phyloP scores from a whole-genome alignment of 2,329 filamentous ascomycete genomes.

The Botryotinia globosa region DNA sequence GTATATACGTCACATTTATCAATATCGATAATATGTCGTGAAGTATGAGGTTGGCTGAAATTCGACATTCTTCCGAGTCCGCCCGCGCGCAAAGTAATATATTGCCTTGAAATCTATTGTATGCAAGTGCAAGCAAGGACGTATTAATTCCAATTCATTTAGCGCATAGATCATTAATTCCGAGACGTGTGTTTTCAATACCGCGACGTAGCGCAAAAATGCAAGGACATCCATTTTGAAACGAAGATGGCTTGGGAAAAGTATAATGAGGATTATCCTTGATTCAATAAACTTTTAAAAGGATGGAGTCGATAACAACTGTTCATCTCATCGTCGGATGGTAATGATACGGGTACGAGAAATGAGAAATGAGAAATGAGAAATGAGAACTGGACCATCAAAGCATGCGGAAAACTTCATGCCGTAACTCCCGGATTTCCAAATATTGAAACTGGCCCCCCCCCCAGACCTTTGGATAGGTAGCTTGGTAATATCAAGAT shows the following conservation, averaged over 20 bases:
- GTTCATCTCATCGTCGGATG: background rate
- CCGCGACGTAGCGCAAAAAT: background rate
- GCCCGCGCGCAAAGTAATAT: background rate
- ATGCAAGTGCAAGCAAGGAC: background rate
- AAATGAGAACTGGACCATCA: background rate
- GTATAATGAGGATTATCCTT: background rate
- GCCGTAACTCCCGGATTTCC: background rate
- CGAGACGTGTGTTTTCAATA: constrained; percentile 10
- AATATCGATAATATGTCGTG: constrained; percentile 16
- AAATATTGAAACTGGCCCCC: background rate
- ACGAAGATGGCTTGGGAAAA: background rate
- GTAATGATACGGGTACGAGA: background rate
- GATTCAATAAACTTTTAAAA: background rate
- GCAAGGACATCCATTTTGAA: constrained; percentile 12
- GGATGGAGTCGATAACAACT: background rate
- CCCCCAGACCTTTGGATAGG: background rate
- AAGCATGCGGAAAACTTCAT: constrained; percentile 6
- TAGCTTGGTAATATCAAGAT: background rate
- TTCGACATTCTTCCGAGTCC: background rate
- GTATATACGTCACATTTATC: background rate
- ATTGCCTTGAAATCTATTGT: background rate
- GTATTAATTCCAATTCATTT: background rate
- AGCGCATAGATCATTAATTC: background rate
- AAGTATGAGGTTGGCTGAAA: constrained; percentile 14
- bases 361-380: background rate